phyloP scores from a whole-genome alignment of 2,329 filamentous ascomycete genomes.

The Mycocentrospora acerina region DNA sequence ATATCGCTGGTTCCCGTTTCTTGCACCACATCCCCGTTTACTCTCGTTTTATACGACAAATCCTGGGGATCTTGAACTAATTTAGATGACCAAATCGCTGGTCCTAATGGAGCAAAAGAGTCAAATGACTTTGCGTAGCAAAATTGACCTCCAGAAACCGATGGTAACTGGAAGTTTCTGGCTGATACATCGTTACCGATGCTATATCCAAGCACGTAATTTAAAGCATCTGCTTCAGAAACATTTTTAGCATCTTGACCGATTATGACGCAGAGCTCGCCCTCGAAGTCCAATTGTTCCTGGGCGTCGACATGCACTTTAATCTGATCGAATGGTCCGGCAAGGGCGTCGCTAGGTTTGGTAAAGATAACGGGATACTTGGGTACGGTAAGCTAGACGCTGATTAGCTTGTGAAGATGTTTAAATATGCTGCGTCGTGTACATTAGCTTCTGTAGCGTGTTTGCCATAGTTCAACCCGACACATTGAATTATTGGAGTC shows the following conservation, averaged over 20 bases:
- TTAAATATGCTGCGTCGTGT: no score
- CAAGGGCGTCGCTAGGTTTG: constrained; percentile 10
- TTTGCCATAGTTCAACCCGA: constrained; percentile 39
- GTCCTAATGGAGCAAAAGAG: constrained; percentile 53
- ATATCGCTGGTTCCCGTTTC: constrained; percentile 5
- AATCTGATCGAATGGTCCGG: constrained; percentile 8
- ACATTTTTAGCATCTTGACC: constrained; percentile 10
- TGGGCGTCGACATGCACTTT: constrained; percentile 22
- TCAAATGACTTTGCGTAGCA: constrained; percentile 56
- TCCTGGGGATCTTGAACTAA: constrained; percentile 1
- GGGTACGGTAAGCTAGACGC: constrained; percentile 27
- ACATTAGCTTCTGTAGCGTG: constrained; percentile 39
- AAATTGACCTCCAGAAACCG: constrained; percentile 47
- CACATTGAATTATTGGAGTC: constrained; percentile 36
- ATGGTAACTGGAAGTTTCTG: constrained; percentile 12
- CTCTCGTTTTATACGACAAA: constrained; percentile 3
- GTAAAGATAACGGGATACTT: constrained; percentile 27
- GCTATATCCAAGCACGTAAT: constrained; percentile 50
- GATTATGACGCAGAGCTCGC: constrained; percentile 12
- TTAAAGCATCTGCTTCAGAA: constrained; percentile 32
- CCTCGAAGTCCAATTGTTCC: constrained; percentile 13
- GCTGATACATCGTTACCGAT: constrained; percentile 16
- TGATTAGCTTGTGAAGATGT: no score
- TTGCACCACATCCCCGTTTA: constrained; percentile 12
- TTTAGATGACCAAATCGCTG: constrained; percentile 32